These are phyloP conservation scores for Globisporangium rhizosaccharum DNA, from an alignment of 352 stramenopile species.

Conservation along the genomic window DNA sequence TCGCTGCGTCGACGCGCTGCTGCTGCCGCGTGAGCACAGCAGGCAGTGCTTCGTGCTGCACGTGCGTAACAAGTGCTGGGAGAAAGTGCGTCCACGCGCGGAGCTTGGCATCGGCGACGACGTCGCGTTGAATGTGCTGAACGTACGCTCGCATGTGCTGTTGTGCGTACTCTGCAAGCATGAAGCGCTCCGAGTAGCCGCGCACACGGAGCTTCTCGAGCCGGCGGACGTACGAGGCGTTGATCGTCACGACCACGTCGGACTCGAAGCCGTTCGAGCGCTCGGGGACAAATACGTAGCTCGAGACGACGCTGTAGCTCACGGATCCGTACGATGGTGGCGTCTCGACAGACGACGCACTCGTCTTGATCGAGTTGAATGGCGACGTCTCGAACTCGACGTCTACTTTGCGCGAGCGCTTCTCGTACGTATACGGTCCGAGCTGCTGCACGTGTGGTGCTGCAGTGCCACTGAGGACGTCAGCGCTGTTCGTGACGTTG, in stretches of 20 bases:
- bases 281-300: slow-evolving; percentile 35
- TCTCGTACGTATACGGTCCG: slow-evolving; percentile 67
- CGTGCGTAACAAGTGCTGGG: slow-evolving; percentile 22
- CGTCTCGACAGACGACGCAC: not conserved
- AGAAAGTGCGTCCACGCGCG: slow-evolving; percentile 43
- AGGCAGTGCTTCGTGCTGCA: slow-evolving; percentile 29
- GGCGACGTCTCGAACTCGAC: slow-evolving; percentile 28
- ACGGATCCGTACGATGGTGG: slow-evolving; percentile 27
- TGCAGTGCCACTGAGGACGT: slow-evolving; percentile 25
- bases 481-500: slow-evolving; percentile 60
- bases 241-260: slow-evolving; percentile 49
- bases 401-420: slow-evolving; percentile 49
- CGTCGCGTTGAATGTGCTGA: slow-evolving; percentile 32
- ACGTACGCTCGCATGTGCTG: slow-evolving; percentile 35
- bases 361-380: not conserved
- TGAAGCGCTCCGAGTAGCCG: slow-evolving; percentile 49
- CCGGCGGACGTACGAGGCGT: slow-evolving; percentile 48
- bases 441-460: slow-evolving; percentile 38
- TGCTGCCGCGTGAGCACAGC: slow-evolving; percentile 38
- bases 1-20: slow-evolving; percentile 35
- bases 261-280: slow-evolving; percentile 64
- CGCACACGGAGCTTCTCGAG: slow-evolving; percentile 38
- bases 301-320: slow-evolving; percentile 42
- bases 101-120: slow-evolving; percentile 59
- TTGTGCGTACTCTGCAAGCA: slow-evolving; percentile 59